Evolutionary conservation across 2,329 filamentous ascomycete genomes (phyloP), one percentile per base, ranked within the genome.

Genomic region (Aspergillus thermomutatus): DNA sequence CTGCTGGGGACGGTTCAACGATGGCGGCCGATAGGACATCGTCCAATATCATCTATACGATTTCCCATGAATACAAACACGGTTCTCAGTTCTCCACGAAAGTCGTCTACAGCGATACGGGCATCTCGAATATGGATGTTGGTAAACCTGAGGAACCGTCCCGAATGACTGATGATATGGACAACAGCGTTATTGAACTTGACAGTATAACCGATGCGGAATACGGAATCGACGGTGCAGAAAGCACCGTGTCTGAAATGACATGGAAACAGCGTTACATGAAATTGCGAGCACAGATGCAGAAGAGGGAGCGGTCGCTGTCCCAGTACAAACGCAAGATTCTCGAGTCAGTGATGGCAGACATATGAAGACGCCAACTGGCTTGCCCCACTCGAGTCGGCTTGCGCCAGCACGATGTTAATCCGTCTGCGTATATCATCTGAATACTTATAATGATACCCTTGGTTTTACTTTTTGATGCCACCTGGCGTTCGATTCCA

Each of bases 281-380:
- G 57, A 71, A 68, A 31, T 63, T 77, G 21, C 70, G 70, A 14
- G 66, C 68, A 31, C 73, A 76, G 52, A 69, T 73, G 65, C 70
- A 72, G 53, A 75, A 70, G 55, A 73, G 71, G 46, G 75, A 77
- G 11, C 65, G 68, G 14, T 66, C 73, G 23, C 55, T 77, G 27
- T 67, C 69, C 1, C 66, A 75, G 45, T 77, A 77, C 53, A 76
- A 76, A 55, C 73, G 74, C 34, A 75, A 70, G 48, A 75, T 77
- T 28, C 65, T 77, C 17, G 73, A 77, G 60, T 75, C 72, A 17
- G 75, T 77, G n/a, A 77, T 77, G 74, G 69, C 71, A 41, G 72
- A 75, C 54, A 69, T 75, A 34, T 75, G 58, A 64, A 11, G 48
- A 14, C 6, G 11, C 9, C 21, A 14, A 4, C 26, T n/a, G 5